These are phyloP conservation scores for Penicillium pancosmium DNA, from an alignment of 495 filamentous ascomycete species.

Conservation along the genomic window DNA sequence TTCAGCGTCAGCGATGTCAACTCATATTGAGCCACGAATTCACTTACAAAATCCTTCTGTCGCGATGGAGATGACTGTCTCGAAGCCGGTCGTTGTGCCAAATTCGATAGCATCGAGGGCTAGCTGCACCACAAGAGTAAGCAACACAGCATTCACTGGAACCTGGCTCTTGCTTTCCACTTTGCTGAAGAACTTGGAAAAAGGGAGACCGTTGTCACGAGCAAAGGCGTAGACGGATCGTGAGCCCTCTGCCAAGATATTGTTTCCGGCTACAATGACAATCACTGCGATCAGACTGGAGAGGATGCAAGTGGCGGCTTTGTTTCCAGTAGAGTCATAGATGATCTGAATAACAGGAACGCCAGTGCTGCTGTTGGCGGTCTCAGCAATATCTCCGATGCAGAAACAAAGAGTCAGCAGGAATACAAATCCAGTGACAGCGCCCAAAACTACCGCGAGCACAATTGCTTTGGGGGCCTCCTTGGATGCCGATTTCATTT, in stretches of 20 bases:
- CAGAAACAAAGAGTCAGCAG: slow-evolving; percentile 53
- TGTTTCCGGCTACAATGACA: slow-evolving; percentile 42
- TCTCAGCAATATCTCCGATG: slow-evolving; percentile 47
- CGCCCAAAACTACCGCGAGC: slow-evolving; percentile 53
- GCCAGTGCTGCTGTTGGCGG: slow-evolving; percentile 45
- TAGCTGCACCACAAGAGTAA: slow-evolving; percentile 53
- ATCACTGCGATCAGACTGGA: slow-evolving; percentile 46
- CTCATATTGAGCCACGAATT: not conserved
- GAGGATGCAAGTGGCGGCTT: slow-evolving; percentile 44
- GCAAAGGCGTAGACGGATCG: slow-evolving; percentile 51
- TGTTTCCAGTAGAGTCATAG: slow-evolving; percentile 47
- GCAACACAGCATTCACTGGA: slow-evolving; percentile 52
- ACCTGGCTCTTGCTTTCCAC: slow-evolving; percentile 43
- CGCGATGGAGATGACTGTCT: slow-evolving; percentile 58
- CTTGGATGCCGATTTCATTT: slow-evolving; percentile 52
- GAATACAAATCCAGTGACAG: slow-evolving; percentile 53
- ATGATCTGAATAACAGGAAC: slow-evolving; percentile 53
- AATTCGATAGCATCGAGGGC: slow-evolving; percentile 61
- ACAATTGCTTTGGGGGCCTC: slow-evolving; percentile 60
- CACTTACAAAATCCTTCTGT: slow-evolving; percentile 60
- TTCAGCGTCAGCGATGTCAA: slow-evolving; percentile 13
- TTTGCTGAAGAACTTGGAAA: slow-evolving; percentile 44
- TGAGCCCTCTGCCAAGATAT: slow-evolving; percentile 48
- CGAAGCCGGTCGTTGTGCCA: slow-evolving; percentile 58
- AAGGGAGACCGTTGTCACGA: slow-evolving; percentile 51